Base-by-base conservation (phyloP, 169 alveolate species). In the Cryptosporidium parvum region DNA sequence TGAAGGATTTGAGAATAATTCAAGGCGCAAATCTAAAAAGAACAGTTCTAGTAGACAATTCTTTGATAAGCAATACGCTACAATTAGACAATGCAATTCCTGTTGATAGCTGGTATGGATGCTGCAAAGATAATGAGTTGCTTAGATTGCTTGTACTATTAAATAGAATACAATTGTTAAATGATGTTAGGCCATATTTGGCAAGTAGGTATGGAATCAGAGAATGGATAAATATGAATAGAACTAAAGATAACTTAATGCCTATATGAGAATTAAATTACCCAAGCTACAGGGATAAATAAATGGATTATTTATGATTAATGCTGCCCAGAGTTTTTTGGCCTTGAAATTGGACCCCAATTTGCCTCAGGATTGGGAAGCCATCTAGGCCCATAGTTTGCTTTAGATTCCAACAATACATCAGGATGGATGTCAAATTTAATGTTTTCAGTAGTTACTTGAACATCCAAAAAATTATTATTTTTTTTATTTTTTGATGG, bases 81-180 rank as follows among this genome's bases (percentile, higher is more conserved):
- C 95, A 95, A 56, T 70, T 91, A 62, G 96, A 93, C 73, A 95
- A 95, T 84, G 97, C 96, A 3, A 73, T 95, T 31, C 97, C 97
- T 7, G 94, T 94, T 33, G 86, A 91, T 42, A 92, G 96, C 23
- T 95, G 97, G 96, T 93, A 93, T 85, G 94, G 93, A 31, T 91
- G 93, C 65, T 69, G 87, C 44, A 56, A 93, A 12, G 97, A 95
- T 86, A 86, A 86, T 75, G 96, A 93, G 73, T 91, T 95, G 3
- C 86, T 92, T 18, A 85, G 93, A 44, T 53, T 91, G 14, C 67
- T 92, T 26, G 92, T 94, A 21, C 45, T 93, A 16, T 70, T 94
- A 7, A 80, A 80, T 29, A 80, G 75, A 48, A 45, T 80, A 23
- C 68, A 80, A 23, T 61, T 37, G 7, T 45, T 80, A n/a, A 39